phyloP scores from a whole-genome alignment of 306 rosid genomes.

The Rosa chinensis region DNA sequence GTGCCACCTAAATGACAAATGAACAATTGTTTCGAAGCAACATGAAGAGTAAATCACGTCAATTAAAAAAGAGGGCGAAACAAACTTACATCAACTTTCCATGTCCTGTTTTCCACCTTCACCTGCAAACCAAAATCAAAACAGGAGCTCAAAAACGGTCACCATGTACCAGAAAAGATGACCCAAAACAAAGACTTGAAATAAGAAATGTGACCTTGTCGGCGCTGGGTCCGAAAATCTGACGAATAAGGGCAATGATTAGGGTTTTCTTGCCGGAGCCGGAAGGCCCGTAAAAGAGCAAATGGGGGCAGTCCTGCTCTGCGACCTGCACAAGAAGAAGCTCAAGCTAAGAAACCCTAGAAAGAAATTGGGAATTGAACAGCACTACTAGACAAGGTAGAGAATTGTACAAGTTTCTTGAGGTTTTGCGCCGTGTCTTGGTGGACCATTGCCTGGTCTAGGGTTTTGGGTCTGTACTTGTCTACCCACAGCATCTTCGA shows the following conservation, averaged over 20 bases:
- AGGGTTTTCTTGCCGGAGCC: slow-evolving; percentile 99
- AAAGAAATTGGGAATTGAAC: slow-evolving; percentile 2
- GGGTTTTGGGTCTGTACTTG: slow-evolving; percentile 91
- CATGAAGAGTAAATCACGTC: not conserved
- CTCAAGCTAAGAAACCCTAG: not conserved
- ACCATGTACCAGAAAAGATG: not conserved
- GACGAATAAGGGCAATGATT: slow-evolving; percentile 85
- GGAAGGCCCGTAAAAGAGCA: slow-evolving; percentile 90
- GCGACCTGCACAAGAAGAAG: slow-evolving; percentile 43
- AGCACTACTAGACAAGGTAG: not conserved
- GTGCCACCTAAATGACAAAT: not conserved
- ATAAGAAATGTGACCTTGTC: slow-evolving; percentile 57
- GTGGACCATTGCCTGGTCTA: slow-evolving; percentile 71
- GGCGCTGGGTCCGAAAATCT: slow-evolving; percentile 85
- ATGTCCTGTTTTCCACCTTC: no score
- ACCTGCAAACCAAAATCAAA: slow-evolving; percentile 31
- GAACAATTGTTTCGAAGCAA: not conserved
- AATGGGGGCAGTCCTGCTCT: slow-evolving; percentile 96
- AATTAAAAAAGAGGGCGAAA: no score
- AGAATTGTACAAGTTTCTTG: slow-evolving; percentile 66
- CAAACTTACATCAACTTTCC: not conserved
- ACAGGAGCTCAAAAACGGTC: not conserved
- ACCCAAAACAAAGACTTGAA: no score
- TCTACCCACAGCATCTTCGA: slow-evolving; percentile 90
- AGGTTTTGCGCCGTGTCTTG: slow-evolving; percentile 72